Evolutionary conservation across 2,329 filamentous ascomycete species (phyloP).

Genomic region (Venturiaceae sp.): DNA sequence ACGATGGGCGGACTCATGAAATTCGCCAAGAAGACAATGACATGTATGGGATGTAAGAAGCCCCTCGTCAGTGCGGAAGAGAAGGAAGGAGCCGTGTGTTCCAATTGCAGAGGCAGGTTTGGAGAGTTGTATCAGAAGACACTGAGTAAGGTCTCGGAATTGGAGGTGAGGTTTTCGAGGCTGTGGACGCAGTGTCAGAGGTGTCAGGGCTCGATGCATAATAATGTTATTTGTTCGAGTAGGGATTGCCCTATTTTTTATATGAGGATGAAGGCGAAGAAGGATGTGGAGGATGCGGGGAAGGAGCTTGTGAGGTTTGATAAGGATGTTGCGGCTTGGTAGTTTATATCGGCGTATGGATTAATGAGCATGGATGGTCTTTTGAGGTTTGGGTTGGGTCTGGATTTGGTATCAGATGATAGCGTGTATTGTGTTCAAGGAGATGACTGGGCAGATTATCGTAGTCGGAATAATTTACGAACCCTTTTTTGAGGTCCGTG

Average conservation of each 20-base stretch:
- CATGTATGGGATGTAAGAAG: conserved; percentile 99
- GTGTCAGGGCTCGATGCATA: conserved; percentile 96
- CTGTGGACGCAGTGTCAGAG: conserved; percentile 98
- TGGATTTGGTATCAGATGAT: no score
- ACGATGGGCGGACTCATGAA: conserved; percentile 94
- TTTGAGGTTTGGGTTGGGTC: background rate
- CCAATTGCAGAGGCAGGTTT: conserved; percentile 72
- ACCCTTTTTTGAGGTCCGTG: background rate
- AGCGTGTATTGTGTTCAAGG: no score
- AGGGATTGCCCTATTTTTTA: conserved; percentile 99
- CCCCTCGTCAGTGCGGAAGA: conserved; percentile 74
- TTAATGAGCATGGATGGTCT: background rate
- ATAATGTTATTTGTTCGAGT: conserved; percentile 93
- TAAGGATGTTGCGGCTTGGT: conserved; percentile 66
- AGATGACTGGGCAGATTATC: no score
- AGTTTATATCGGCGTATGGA: no score
- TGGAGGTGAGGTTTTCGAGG: conserved; percentile 85
- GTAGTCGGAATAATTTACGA: background rate
- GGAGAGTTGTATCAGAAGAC: conserved; percentile 93
- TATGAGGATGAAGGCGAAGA: conserved; percentile 99
- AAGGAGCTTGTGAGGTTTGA: conserved; percentile 89
- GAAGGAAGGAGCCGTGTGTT: conserved; percentile 75
- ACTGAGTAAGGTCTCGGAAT: conserved; percentile 75
- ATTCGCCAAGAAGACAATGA: conserved; percentile 94
- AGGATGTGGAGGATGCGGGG: conserved; percentile 91